These are phyloP conservation scores for Ganoderma leucocontextum DNA, from an alignment of 1,284 basidiomycete species.

Conservation along the genomic window DNA sequence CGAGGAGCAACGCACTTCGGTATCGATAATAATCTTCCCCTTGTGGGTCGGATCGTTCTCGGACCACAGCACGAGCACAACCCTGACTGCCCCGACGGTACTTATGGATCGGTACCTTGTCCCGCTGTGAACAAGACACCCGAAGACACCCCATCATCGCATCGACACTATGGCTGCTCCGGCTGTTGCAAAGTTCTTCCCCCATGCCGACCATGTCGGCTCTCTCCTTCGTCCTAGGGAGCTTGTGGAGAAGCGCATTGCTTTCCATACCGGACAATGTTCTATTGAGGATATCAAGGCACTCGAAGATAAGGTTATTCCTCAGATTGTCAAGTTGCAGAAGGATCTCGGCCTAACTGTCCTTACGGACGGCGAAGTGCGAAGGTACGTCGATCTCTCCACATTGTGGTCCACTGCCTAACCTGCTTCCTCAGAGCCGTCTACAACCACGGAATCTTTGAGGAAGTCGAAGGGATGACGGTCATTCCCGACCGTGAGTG, in stretches of 20 bases:
- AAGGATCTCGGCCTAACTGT: constrained; percentile 49
- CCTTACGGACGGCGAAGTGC: constrained; percentile 59
- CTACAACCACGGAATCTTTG: constrained; percentile 67
- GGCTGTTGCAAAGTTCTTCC: constrained; percentile 38
- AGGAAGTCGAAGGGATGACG: constrained; percentile 69
- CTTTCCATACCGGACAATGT: constrained; percentile 45
- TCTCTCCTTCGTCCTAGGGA: constrained; percentile 54
- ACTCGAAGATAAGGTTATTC: constrained; percentile 44
- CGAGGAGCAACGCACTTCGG: background rate
- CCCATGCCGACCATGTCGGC: constrained; percentile 52
- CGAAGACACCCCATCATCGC: constrained; percentile 1
- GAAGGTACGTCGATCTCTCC: constrained; percentile 31
- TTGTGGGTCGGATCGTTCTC: background rate
- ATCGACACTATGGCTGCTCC: constrained; percentile 21
- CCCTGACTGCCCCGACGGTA: background rate
- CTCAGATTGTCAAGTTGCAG: constrained; percentile 50
- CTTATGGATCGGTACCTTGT: background rate
- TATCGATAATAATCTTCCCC: background rate
- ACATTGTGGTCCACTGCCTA: background rate
- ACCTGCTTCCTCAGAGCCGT: constrained; percentile 47
- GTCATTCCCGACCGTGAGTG: constrained; percentile 58
- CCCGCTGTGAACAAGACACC: background rate
- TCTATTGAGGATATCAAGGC: constrained; percentile 49
- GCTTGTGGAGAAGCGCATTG: constrained; percentile 49
- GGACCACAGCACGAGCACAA: background rate